Evolutionary conservation across 2,329 filamentous ascomycete genomes (phyloP).

Genomic region (Pseudonectria buxi): DNA sequence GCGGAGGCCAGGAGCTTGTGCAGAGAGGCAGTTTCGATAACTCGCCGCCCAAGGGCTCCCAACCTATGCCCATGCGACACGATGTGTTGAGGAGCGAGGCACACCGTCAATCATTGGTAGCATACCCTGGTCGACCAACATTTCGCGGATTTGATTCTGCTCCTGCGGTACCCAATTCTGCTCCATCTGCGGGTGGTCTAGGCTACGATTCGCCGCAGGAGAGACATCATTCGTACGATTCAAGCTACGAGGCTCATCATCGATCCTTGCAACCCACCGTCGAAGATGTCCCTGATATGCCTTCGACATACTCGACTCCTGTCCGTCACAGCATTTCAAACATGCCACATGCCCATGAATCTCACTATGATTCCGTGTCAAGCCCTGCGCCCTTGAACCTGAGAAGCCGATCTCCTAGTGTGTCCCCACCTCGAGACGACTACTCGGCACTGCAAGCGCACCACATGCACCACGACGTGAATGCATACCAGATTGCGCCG

Average conservation of each 20-base stretch:
- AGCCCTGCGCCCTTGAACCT: slow-evolving; percentile 41
- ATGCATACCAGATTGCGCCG: slow-evolving; percentile 22
- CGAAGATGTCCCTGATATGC: slow-evolving; percentile 56
- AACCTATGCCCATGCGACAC: slow-evolving; percentile 49
- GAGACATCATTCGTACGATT: slow-evolving; percentile 47
- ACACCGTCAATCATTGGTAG: slow-evolving; percentile 43
- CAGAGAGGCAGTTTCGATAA: slow-evolving; percentile 36
- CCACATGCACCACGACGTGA: slow-evolving; percentile 14
- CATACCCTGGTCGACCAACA: slow-evolving; percentile 47
- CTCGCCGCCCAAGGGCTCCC: slow-evolving; percentile 35
- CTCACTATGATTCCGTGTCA: slow-evolving; percentile 31
- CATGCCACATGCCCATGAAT: slow-evolving; percentile 28
- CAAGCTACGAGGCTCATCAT: slow-evolving; percentile 37
- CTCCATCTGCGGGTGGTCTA: slow-evolving; percentile 20
- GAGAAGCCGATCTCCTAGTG: slow-evolving; percentile 23
- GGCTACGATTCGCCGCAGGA: slow-evolving; percentile 32
- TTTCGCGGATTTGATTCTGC: slow-evolving; percentile 47
- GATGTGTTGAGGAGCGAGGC: slow-evolving; percentile 53
- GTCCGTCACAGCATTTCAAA: slow-evolving; percentile 18
- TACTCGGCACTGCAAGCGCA: slow-evolving; percentile 17
- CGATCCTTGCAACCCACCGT: slow-evolving; percentile 55
- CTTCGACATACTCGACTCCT: slow-evolving; percentile 22
- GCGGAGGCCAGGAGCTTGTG: slow-evolving; percentile 35
- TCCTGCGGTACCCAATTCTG: slow-evolving; percentile 29
- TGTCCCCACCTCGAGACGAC: slow-evolving; percentile 15